Conservation (phyloP, 1,284 basidiomycete species). For the Thelephora terrestris region DNA sequence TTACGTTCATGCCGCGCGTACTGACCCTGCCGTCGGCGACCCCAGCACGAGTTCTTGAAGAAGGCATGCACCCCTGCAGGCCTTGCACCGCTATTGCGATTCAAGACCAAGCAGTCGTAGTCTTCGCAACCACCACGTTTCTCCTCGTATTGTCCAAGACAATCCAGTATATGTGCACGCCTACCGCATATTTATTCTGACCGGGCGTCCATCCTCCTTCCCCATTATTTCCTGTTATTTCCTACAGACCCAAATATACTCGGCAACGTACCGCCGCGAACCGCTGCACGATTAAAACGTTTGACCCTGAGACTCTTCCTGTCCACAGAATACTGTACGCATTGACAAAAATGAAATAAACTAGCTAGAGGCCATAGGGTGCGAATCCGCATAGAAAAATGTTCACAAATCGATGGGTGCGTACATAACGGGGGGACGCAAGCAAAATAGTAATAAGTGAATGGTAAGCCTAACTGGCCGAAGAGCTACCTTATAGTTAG, state of each 20-base stretch:
- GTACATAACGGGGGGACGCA: too few relatives aligned
- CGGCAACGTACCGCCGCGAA: not conserved
- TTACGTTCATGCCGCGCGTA: slow-evolving; percentile 2
- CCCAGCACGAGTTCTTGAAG: slow-evolving; percentile 82
- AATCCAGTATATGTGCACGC: slow-evolving; percentile 2
- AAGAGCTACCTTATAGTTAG: not conserved
- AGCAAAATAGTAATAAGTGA: not conserved
- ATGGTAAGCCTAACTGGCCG: too few relatives aligned
- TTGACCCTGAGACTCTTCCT: too few relatives aligned
- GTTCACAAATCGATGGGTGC: too few relatives aligned
- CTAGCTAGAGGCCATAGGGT: too few relatives aligned
- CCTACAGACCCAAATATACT: slow-evolving; percentile 1
- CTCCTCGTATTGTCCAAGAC: slow-evolving; percentile 1
- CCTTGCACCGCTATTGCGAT: slow-evolving; percentile 75
- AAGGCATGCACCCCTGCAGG: slow-evolving; percentile 78
- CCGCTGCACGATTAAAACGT: slow-evolving; percentile 1
- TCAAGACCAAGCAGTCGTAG: slow-evolving; percentile 33
- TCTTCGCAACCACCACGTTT: slow-evolving; percentile 4
- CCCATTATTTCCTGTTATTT: slow-evolving; percentile 4
- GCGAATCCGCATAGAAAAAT: too few relatives aligned
- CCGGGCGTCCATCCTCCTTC: slow-evolving; percentile 7
- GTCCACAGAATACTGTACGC: not conserved
- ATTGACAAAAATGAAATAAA: too few relatives aligned
- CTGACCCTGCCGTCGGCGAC: slow-evolving; percentile 5
- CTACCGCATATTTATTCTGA: slow-evolving; percentile 1